Conservation (phyloP, 2,329 filamentous ascomycete species). For the Clarireedia sp. region DNA sequence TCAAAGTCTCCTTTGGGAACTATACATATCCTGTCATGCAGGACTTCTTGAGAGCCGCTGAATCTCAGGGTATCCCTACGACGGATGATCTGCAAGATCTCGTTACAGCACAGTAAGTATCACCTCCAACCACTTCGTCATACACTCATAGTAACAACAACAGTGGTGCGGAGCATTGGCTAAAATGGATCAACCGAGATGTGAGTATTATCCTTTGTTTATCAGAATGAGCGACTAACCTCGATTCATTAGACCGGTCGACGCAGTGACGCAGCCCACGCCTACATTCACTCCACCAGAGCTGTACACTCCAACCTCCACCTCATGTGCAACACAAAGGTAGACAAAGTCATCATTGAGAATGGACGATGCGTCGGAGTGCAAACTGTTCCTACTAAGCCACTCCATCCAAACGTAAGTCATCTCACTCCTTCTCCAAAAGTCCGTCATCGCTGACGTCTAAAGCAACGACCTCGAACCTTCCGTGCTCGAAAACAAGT, state of each 20-base stretch:
- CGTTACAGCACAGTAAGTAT: constrained; percentile 42
- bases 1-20: constrained; percentile 55
- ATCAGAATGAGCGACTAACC: neutral
- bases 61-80: constrained; percentile 65
- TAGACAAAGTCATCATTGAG: constrained; percentile 47
- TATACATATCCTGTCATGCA: constrained; percentile 72
- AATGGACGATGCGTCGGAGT: constrained; percentile 62
- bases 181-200: constrained; percentile 76
- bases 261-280: constrained; percentile 69
- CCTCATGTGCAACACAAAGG: constrained; percentile 49
- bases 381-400: constrained; percentile 62
- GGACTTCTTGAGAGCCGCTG: constrained; percentile 65
- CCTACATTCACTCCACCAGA: constrained; percentile 69
- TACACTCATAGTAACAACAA: neutral
- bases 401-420: constrained; percentile 44
- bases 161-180: constrained; percentile 69
- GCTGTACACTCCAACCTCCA: constrained; percentile 54
- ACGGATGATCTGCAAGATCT: constrained; percentile 74
- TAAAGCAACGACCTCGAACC: constrained; percentile 26
- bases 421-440: neutral
- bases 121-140: neutral
- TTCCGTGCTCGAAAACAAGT: constrained; percentile 37
- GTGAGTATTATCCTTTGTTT: constrained; percentile 26
- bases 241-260: constrained; percentile 48
- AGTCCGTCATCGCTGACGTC: constrained; percentile 15